Evolutionary conservation across 305 asterid genomes (phyloP).

Genomic region (Fraxinus xanthoxyloides): DNA sequence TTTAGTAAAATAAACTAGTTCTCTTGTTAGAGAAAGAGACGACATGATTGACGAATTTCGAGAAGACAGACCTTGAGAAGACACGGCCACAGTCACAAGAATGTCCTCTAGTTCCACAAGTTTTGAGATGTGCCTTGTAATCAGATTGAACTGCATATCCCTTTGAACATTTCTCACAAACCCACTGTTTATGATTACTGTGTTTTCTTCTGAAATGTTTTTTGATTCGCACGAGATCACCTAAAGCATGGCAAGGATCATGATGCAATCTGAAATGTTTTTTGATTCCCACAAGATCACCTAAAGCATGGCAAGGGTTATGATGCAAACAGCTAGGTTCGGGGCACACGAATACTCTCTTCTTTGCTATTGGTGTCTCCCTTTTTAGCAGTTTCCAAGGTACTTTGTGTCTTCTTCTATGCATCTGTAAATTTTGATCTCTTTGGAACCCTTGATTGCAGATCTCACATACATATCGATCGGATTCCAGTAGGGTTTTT

Average conservation of each 20-base stretch:
- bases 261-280: slow-evolving; percentile 81
- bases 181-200: slow-evolving; percentile 70
- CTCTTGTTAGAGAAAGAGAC: neutral
- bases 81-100: slow-evolving; percentile 80
- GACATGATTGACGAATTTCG: neutral
- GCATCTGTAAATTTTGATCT: slow-evolving; percentile 82
- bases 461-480: slow-evolving; percentile 72
- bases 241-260: slow-evolving; percentile 71
- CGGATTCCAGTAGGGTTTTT: slow-evolving; percentile 67
- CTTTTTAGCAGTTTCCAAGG: slow-evolving; percentile 71
- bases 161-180: slow-evolving; percentile 61
- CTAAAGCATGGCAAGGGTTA: slow-evolving; percentile 71
- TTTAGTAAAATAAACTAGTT: neutral
- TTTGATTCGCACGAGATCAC: slow-evolving; percentile 78
- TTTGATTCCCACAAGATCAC: slow-evolving; percentile 77
- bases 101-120: slow-evolving; percentile 80
- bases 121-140: slow-evolving; percentile 70
- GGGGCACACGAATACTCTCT: slow-evolving; percentile 75
- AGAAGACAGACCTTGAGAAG: slow-evolving; percentile 54
- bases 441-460: slow-evolving; percentile 78
- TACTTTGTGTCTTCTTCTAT: slow-evolving; percentile 68
- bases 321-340: slow-evolving; percentile 79
- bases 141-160: slow-evolving; percentile 84
- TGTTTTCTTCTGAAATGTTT: slow-evolving; percentile 75
- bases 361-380: slow-evolving; percentile 45